Base-by-base conservation (phyloP, 352 stramenopile species). In the Phytophthora fragariaefolia region DNA sequence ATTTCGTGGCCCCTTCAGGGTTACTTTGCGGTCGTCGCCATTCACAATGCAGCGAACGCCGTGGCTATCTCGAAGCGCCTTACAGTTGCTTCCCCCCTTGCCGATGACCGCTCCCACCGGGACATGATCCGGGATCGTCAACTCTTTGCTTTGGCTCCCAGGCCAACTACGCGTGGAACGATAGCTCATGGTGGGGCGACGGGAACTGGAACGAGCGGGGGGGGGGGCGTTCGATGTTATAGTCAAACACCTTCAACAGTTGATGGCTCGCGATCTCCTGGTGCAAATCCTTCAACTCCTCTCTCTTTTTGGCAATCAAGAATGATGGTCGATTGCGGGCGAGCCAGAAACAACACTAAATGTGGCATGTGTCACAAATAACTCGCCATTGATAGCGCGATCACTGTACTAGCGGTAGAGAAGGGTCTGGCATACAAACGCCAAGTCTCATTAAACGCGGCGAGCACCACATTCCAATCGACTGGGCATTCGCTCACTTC, bases 71-170 rank as follows among this genome's bases (percentile, higher is more conserved):
- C 36, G 58, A 10, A 85, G 36, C 4, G 49, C 57, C 34, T 78
- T 82, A 46, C 73, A 78, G 34, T 71, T 69, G 62, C 71, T 77
- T 0, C 74, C 77, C 3, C 69, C 56, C 38, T 74, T 80, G 20
- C 74, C 77, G 36, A 85, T 85, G 30, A 85, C 71, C 51, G 60
- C 71, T 4, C 77, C 77, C 6, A 82, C 61, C n/a, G 64, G 61
- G 6, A 85, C 62, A 34, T 75, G 51, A 6, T 71, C 43, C 0
- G 77, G 71, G n/a, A 85, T 82, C 0, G 34, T 18, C 26, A 84
- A 10, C 22, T 52, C 10, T 28, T 77, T 80, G 2, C 30, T 63
- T 45, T 65, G 34, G 42, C 22, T 65, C 3, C 5, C 4, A 54
- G 17, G 23, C 7, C 27, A 63, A 5, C 23, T 22, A 10, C 24